Conservation (phyloP, 192 early-diverging fungal genomes). For the Podila clonocystis region DNA sequence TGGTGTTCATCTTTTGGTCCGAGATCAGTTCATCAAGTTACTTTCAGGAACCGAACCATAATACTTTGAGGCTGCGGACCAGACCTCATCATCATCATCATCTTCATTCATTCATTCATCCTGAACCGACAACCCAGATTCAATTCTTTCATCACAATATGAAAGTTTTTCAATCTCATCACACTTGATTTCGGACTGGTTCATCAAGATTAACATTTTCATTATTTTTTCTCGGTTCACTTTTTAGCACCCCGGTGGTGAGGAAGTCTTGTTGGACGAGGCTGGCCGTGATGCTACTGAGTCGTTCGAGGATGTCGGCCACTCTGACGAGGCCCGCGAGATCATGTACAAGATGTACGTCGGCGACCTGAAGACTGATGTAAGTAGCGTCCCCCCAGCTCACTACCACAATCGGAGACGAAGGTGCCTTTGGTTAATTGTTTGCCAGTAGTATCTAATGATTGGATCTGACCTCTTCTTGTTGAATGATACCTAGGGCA, state of each 20-base stretch:
- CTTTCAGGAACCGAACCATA: too few species aligned
- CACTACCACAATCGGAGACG: neutral
- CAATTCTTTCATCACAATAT: neutral
- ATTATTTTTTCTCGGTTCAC: neutral
- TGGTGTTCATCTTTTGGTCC: too few species aligned
- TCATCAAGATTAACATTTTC: neutral
- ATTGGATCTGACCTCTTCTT: conserved; percentile 11
- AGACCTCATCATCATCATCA: too few species aligned
- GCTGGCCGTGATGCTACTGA: conserved; percentile 92
- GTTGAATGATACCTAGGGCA: neutral
- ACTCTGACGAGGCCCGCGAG: conserved; percentile 94
- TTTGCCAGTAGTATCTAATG: too few species aligned
- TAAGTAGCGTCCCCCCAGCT: conserved; percentile 29
- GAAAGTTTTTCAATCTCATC: neutral
- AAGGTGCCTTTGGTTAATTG: neutral
- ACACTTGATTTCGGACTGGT: neutral
- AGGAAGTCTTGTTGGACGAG: conserved; percentile 94
- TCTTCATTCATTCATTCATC: too few species aligned
- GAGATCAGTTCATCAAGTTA: too few species aligned
- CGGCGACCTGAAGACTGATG: conserved; percentile 72
- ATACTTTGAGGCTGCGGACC: too few species aligned
- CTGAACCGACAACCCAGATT: too few species aligned
- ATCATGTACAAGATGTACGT: conserved; percentile 80
- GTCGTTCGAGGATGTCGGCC: conserved; percentile 97
- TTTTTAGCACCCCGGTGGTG: conserved; percentile 94